These are phyloP conservation scores for Crithidia mellificae DNA, from an alignment of 208 protist species.

Conservation along the genomic window DNA sequence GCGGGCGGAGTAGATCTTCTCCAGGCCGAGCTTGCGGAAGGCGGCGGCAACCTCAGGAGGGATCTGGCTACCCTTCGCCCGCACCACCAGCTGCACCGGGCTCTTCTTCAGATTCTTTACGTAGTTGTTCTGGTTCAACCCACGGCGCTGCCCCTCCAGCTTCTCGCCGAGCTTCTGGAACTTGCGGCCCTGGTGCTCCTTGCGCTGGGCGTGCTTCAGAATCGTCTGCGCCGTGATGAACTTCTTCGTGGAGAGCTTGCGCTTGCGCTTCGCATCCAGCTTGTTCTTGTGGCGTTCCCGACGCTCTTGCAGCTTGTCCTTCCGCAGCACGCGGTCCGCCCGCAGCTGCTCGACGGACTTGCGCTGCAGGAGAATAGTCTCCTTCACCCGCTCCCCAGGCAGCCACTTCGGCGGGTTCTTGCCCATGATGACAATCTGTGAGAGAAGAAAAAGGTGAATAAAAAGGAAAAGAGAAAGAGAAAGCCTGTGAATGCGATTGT, in stretches of 20 bases:
- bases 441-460: not conserved
- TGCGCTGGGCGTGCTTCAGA: conserved; percentile 81
- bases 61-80: conserved; percentile 80
- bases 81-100: conserved; percentile 71
- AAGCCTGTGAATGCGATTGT: no score
- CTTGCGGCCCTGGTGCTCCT: conserved; percentile 57
- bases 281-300: conserved; percentile 82
- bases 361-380: conserved; percentile 90
- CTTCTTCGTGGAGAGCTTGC: conserved; percentile 82
- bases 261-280: conserved; percentile 84
- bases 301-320: conserved; percentile 79
- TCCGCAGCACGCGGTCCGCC: conserved; percentile 80
- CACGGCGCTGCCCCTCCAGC: conserved; percentile 47
- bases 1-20: conserved; percentile 81
- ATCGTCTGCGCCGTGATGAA: conserved; percentile 87
- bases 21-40: conserved; percentile 63
- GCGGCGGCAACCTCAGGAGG: conserved; percentile 71
- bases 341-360: conserved; percentile 90
- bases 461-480: not conserved
- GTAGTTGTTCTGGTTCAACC: conserved; percentile 36
- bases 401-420: conserved; percentile 91
- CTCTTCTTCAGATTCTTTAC: conserved; percentile 45
- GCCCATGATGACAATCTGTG: conserved; percentile 50
- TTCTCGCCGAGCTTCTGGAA: conserved; percentile 88
- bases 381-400: conserved; percentile 89